Evolutionary conservation across 192 early-diverging fungal genomes (phyloP), one percentile per base, ranked within the genome.

Genomic region (Jimgerdemannia flammicorona): DNA sequence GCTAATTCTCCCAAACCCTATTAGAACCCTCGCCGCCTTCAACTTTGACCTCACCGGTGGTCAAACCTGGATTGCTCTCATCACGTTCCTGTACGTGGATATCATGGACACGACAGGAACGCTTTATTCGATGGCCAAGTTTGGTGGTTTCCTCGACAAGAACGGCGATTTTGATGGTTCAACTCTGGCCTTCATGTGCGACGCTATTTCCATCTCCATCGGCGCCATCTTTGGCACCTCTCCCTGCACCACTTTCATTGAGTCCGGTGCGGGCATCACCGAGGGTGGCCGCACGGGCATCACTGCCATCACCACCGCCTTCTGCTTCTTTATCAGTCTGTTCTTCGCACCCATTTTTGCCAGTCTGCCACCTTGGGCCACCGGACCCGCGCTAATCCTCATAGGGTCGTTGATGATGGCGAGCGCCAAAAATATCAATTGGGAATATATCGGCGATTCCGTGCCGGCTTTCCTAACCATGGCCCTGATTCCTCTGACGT

Each of bases 341-440:
- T 94, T 95, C 86, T 93, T 95, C 74, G 86, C 93, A 0, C 94
- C 94, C 39, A 93, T 95, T 79, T 93, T 94, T 75, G 93, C 93
- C 6, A 87, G 88, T 19, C 91, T 95, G 83, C 94, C 93, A 64
- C 91, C 93, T 4, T 95, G 93, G 92, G 90, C 94, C 41, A 94
- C 94, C 3, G 93, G 93, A 3, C 93, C 94, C 1, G 94, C 94
- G 4, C 82, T 95, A 70, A 90, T 95, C 75, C 73, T 90, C 40
- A 91, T 95, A 6, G 94, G 94, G 43, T 90, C 90, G 7, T 84
- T 95, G 90, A 95, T 95, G 94, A 84, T 89, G 66, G 83, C 87
- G 19, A 85, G 84, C 42, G 85, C 93, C 14, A 78, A 86, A 2
- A 79, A 91, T 70, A 90, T 95, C 82, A 95, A 95, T 82, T 95